Conservation (phyloP, 2,329 filamentous ascomycete genomes). For the Blastomyces gilchristii region DNA sequence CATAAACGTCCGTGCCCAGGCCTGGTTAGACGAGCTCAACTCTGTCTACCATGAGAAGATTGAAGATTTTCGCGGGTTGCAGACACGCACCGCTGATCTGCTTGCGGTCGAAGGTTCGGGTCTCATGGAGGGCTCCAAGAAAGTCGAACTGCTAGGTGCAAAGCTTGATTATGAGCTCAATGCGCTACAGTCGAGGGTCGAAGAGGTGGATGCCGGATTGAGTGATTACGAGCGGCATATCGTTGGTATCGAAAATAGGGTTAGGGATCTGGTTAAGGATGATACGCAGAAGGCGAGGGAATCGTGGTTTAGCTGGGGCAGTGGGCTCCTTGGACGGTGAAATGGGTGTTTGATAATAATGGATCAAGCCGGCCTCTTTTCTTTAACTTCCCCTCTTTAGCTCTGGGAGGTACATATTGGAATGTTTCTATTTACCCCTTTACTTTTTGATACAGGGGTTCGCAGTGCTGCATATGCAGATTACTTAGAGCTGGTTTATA, state of each 20-base stretch:
- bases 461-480: background rate
- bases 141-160: constrained; percentile 69
- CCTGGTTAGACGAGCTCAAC: constrained; percentile 56
- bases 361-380: background rate
- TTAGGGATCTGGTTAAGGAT: constrained; percentile 52
- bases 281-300: constrained; percentile 47
- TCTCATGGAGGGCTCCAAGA: constrained; percentile 61
- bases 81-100: constrained; percentile 57
- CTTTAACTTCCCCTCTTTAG: background rate
- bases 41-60: constrained; percentile 57
- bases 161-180: constrained; percentile 89
- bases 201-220: constrained; percentile 78
- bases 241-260: constrained; percentile 55
- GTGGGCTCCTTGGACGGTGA: constrained; percentile 20
- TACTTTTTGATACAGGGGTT: background rate
- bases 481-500: background rate
- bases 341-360: constrained; percentile 7
- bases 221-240: constrained; percentile 71
- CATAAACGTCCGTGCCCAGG: constrained; percentile 54
- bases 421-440: background rate
- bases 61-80: constrained; percentile 59
- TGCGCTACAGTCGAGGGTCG: constrained; percentile 64
- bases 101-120: constrained; percentile 58
- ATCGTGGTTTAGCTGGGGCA: constrained; percentile 48
- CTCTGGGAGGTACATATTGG: background rate